These are phyloP conservation scores for Oxytropis ochrocephala DNA, from an alignment of 306 rosid species.

Conservation along the genomic window DNA sequence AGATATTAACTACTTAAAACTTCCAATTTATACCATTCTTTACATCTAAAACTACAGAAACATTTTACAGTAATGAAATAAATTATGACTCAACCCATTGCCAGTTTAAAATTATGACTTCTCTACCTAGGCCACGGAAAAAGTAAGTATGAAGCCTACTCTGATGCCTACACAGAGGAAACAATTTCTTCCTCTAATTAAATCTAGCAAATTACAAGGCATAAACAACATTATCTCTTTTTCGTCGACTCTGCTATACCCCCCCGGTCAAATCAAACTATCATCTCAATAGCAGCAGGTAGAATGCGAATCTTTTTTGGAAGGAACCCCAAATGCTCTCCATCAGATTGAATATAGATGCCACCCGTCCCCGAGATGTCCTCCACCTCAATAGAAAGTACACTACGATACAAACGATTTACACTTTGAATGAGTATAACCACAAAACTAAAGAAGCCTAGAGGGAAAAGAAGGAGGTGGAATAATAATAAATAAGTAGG, in stretches of 20 bases:
- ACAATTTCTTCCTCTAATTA: conserved; percentile 12
- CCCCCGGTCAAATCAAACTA: conserved; percentile 41
- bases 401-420: conserved; percentile 32
- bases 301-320: conserved; percentile 65
- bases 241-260: background rate
- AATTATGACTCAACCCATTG: background rate
- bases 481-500: background rate
- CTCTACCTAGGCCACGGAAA: background rate
- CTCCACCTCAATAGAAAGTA: conserved; percentile 67
- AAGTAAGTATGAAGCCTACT: background rate
- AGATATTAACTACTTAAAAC: background rate
- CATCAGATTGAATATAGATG: conserved; percentile 82
- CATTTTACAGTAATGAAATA: background rate
- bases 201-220: conserved; percentile 14
- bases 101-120: conserved; percentile 6
- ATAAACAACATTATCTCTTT: background rate
- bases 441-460: background rate
- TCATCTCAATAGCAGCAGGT: conserved; percentile 85
- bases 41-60: conserved; percentile 2
- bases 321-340: conserved; percentile 85
- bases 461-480: background rate
- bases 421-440: conserved; percentile 14
- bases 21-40: background rate
- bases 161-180: background rate
- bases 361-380: conserved; percentile 54